phyloP scores from a whole-genome alignment of 2,329 filamentous ascomycete genomes.

The Zarea fungicola region DNA sequence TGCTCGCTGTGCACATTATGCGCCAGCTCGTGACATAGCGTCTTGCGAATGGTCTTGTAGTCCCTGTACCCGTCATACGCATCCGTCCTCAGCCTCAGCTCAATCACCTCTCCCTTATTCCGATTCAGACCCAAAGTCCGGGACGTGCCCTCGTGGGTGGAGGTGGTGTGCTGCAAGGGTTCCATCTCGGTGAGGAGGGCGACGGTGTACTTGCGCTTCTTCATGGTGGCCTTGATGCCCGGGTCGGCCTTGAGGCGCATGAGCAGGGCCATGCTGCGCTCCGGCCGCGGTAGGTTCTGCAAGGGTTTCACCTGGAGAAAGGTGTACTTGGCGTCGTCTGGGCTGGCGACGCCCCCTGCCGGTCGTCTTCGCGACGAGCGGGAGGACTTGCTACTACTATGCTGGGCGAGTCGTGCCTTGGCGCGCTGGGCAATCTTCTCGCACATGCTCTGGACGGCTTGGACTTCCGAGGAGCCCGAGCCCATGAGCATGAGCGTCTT shows the following conservation, averaged over 20 bases:
- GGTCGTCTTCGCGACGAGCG: slow-evolving; percentile 12
- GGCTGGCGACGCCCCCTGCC: slow-evolving; percentile 20
- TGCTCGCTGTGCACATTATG: slow-evolving; percentile 87
- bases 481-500: slow-evolving; percentile 64
- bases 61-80: slow-evolving; percentile 90
- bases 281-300: slow-evolving; percentile 68
- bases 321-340: slow-evolving; percentile 65
- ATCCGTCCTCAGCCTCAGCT: slow-evolving; percentile 86
- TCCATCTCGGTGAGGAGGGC: slow-evolving; percentile 94
- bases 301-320: slow-evolving; percentile 76
- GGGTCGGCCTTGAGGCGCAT: slow-evolving; percentile 73
- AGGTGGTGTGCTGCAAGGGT: slow-evolving; percentile 68
- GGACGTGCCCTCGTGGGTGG: slow-evolving; percentile 65
- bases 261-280: slow-evolving; percentile 66
- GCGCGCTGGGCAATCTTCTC: slow-evolving; percentile 45
- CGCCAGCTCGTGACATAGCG: slow-evolving; percentile 89
- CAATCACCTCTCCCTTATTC: slow-evolving; percentile 84
- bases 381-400: slow-evolving; percentile 24
- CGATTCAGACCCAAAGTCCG: slow-evolving; percentile 81
- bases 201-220: slow-evolving; percentile 77
- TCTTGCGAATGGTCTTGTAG: slow-evolving; percentile 86
- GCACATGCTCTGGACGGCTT: slow-evolving; percentile 45
- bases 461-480: slow-evolving; percentile 54
- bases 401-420: slow-evolving; percentile 31
- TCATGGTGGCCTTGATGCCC: slow-evolving; percentile 80